Percentiles rank a stretch among this genome's conserved stretches.
phyloP scores from a whole-genome alignment of 2,329 filamentous ascomycete species.

The Fusarium floridanum region DNA sequence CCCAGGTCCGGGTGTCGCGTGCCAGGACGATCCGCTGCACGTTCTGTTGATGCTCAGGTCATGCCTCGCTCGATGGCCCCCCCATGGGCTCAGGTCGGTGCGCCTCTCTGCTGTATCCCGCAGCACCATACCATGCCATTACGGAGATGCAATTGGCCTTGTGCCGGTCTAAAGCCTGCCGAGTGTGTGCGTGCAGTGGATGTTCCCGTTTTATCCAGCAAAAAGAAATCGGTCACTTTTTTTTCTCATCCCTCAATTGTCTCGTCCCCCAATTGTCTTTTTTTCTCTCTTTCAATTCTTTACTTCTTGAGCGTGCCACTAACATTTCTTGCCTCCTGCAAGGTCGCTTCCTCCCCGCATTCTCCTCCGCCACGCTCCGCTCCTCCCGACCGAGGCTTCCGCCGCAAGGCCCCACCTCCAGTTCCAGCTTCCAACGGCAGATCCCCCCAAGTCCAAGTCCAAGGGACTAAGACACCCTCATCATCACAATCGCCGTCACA shows the following conservation, averaged over 20 bases:
- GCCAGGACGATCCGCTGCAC: slow-evolving; percentile 41
- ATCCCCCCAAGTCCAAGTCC: slow-evolving; percentile 15
- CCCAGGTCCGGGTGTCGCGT: slow-evolving; percentile 35
- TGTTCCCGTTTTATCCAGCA: neutral
- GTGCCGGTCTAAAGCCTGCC: slow-evolving; percentile 3
- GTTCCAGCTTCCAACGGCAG: slow-evolving; percentile 21
- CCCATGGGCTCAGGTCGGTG: slow-evolving; percentile 37
- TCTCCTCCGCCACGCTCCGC: slow-evolving; percentile 44
- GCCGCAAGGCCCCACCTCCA: slow-evolving; percentile 39
- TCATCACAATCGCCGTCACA: slow-evolving; percentile 44
- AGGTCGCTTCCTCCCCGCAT: slow-evolving; percentile 41
- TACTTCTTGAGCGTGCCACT: slow-evolving; percentile 1
- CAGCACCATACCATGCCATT: slow-evolving; percentile 21
- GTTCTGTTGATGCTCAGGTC: slow-evolving; percentile 30
- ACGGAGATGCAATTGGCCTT: slow-evolving; percentile 23
- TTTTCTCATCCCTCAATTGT: neutral
- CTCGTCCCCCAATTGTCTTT: neutral
- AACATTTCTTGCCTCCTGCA: slow-evolving; percentile 22
- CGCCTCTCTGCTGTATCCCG: slow-evolving; percentile 31
- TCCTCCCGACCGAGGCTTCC: slow-evolving; percentile 44
- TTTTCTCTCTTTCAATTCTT: neutral
- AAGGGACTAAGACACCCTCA: slow-evolving; percentile 36
- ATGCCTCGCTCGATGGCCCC: slow-evolving; percentile 29
- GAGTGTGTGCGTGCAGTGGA: neutral
- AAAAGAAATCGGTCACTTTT: slow-evolving; percentile 9